Conservation (phyloP, 1,139 yeast genomes). For the Pichia sp. region DNA sequence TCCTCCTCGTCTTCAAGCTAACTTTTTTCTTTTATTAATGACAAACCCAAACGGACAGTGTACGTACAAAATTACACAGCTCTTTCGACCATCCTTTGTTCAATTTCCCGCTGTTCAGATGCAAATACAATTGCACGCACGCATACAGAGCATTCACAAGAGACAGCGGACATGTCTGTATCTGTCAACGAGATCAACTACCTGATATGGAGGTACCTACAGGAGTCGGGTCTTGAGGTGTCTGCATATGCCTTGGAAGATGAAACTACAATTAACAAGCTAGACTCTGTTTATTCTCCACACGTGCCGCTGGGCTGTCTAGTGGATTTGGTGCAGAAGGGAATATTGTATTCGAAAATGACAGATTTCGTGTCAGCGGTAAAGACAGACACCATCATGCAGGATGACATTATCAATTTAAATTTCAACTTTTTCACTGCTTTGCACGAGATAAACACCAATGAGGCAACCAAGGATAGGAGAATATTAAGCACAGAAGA, state of each 20-base stretch:
- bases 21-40: not conserved
- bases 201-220: slow-evolving; percentile 87
- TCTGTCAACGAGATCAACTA: slow-evolving; percentile 85
- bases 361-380: slow-evolving; percentile 39
- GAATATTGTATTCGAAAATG: slow-evolving; percentile 64
- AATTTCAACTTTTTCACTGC: slow-evolving; percentile 32
- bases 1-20: not conserved
- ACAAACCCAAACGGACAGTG: not conserved
- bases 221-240: slow-evolving; percentile 78
- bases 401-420: slow-evolving; percentile 27
- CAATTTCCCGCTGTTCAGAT: not conserved
- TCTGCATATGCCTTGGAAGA: slow-evolving; percentile 80
- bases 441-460: slow-evolving; percentile 22
- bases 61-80: not conserved
- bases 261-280: slow-evolving; percentile 59
- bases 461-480: slow-evolving; percentile 17
- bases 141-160: not conserved
- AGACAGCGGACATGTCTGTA: slow-evolving; percentile 56
- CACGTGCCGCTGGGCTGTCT: slow-evolving; percentile 68
- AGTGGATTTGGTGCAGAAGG: slow-evolving; percentile 79
- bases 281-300: slow-evolving; percentile 49
- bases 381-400: slow-evolving; percentile 17
- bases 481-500: slow-evolving; percentile 9
- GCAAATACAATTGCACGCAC: not conserved
- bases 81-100: not conserved